These are phyloP conservation scores for Stemphylium vesicarium DNA, from an alignment of 2,329 filamentous ascomycete genomes.

Conservation along the genomic window DNA sequence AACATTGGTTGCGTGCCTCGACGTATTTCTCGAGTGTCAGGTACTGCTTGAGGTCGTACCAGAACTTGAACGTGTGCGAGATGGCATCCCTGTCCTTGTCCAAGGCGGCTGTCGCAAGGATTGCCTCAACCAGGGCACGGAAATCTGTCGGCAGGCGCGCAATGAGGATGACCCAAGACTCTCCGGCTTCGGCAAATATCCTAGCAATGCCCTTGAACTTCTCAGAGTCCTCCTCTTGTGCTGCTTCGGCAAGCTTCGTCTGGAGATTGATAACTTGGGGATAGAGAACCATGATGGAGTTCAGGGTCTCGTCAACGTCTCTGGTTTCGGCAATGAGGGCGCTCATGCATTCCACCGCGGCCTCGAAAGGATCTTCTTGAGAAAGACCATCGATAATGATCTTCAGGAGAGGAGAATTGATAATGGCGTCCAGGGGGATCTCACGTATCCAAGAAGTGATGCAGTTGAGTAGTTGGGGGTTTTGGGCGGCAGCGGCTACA, in stretches of 20 bases:
- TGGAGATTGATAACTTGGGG: constrained; percentile 78
- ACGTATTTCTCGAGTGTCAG: constrained; percentile 89
- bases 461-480: constrained; percentile 91
- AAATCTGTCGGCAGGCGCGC: constrained; percentile 84
- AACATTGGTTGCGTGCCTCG: constrained; percentile 75
- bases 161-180: constrained; percentile 92
- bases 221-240: constrained; percentile 82
- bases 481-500: constrained; percentile 73
- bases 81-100: constrained; percentile 92
- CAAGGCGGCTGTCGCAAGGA: constrained; percentile 87
- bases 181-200: constrained; percentile 89
- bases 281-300: constrained; percentile 81
- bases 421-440: constrained; percentile 81
- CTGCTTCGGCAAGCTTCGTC: constrained; percentile 76
- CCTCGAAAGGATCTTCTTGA: constrained; percentile 78
- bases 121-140: constrained; percentile 81
- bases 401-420: constrained; percentile 83
- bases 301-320: constrained; percentile 89
- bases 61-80: constrained; percentile 93
- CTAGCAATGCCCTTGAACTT: constrained; percentile 87
- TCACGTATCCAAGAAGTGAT: constrained; percentile 97
- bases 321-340: constrained; percentile 89
- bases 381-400: constrained; percentile 79
- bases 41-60: constrained; percentile 98
- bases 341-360: constrained; percentile 90